phyloP scores from a whole-genome alignment of 495 filamentous ascomycete genomes.

The Lindgomyces ingoldianus region DNA sequence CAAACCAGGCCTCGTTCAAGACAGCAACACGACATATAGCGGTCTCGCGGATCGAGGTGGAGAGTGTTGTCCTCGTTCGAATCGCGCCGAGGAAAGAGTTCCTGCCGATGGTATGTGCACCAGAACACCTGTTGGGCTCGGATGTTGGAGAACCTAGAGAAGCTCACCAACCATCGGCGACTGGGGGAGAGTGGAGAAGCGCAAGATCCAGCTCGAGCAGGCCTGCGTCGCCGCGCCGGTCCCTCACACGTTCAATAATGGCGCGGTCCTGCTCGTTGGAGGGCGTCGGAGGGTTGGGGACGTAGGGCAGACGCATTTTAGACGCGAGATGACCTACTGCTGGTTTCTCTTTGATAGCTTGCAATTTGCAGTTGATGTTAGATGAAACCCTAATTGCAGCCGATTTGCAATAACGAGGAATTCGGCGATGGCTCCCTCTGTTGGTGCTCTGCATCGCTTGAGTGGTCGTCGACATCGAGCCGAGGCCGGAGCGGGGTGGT shows the following conservation, averaged over 20 bases:
- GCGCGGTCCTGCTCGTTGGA: constrained; percentile 26
- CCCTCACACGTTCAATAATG: constrained; percentile 41
- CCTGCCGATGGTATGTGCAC: constrained; percentile 14
- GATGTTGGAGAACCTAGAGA: not conserved
- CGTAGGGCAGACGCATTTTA: constrained; percentile 46
- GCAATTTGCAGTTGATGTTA: not conserved
- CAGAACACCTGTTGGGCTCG: not conserved
- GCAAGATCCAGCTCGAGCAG: constrained; percentile 45
- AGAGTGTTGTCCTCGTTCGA: constrained; percentile 39
- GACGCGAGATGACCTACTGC: not conserved
- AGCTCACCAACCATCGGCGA: constrained; percentile 44
- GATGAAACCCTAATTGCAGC: not conserved
- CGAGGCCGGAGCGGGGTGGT: too few relatives aligned
- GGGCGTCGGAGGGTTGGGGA: constrained; percentile 36
- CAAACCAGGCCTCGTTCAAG: constrained; percentile 43
- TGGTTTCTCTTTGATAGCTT: too few relatives aligned
- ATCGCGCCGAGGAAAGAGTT: constrained; percentile 45
- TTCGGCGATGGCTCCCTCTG: too few relatives aligned
- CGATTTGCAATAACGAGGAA: too few relatives aligned
- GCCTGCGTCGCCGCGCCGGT: constrained; percentile 36
- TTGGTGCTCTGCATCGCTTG: too few relatives aligned
- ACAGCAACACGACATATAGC: constrained; percentile 46
- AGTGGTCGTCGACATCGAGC: too few relatives aligned
- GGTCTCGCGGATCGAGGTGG: constrained; percentile 37
- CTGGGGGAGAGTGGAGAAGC: constrained; percentile 43